A percentile compares a stretch with the other conserved stretches of the same genome.
Evolutionary conservation across 2,329 filamentous ascomycete species (phyloP).

Genomic region (Arthrinium phaeospermum): DNA sequence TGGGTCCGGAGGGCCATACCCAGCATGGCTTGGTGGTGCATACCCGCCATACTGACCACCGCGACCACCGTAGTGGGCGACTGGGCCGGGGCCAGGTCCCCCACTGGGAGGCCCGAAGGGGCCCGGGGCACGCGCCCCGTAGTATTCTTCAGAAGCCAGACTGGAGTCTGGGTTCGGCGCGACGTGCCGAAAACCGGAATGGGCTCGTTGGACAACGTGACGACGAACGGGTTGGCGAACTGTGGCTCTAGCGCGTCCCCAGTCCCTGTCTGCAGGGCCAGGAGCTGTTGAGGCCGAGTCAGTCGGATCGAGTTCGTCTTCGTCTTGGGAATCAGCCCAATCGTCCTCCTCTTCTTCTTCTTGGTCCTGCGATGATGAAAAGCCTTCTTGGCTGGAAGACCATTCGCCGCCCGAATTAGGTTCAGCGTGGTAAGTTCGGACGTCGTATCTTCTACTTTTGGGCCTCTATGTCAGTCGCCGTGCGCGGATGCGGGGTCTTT

Average conservation of each 20-base stretch:
- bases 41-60: slow-evolving; percentile 38
- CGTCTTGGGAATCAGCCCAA: slow-evolving; percentile 42
- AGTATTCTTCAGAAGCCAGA: slow-evolving; percentile 63
- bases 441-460: slow-evolving; percentile 1
- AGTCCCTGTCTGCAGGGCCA: slow-evolving; percentile 22
- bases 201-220: slow-evolving; percentile 40
- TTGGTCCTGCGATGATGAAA: slow-evolving; percentile 34
- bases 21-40: slow-evolving; percentile 55
- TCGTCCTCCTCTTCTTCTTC: neutral
- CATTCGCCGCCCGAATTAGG: slow-evolving; percentile 43
- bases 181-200: slow-evolving; percentile 35
- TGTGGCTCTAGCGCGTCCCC: slow-evolving; percentile 33
- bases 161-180: slow-evolving; percentile 57
- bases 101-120: slow-evolving; percentile 14
- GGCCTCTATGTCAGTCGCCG: slow-evolving; percentile 7
- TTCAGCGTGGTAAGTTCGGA: slow-evolving; percentile 37
- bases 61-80: slow-evolving; percentile 32
- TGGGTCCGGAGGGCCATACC: slow-evolving; percentile 43
- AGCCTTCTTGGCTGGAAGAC: slow-evolving; percentile 42
- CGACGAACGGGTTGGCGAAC: slow-evolving; percentile 46
- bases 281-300: slow-evolving; percentile 60
- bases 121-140: neutral
- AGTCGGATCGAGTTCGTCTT: slow-evolving; percentile 59
- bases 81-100: slow-evolving; percentile 21
- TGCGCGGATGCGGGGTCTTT: slow-evolving; percentile 8